phyloP scores from a whole-genome alignment of 805 yeast species.

The Pichia heedii region DNA sequence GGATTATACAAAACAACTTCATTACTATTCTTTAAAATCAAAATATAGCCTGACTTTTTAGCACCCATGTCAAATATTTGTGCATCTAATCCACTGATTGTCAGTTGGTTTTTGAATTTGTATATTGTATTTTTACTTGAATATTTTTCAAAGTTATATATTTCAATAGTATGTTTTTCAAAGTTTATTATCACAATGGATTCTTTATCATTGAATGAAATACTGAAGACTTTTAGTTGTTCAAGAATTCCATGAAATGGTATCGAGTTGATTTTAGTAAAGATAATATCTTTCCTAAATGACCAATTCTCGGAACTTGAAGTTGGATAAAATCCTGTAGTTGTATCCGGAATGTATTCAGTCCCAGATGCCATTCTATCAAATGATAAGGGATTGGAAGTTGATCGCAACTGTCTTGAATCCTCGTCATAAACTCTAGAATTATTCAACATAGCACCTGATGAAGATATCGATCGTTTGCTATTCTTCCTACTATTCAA shows the following conservation, averaged over 20 bases:
- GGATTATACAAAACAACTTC: conserved; percentile 44
- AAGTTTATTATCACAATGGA: conserved; percentile 48
- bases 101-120: conserved; percentile 16
- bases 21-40: conserved; percentile 30
- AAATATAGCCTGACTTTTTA: conserved; percentile 36
- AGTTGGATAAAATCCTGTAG: conserved; percentile 10
- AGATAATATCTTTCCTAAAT: conserved; percentile 58
- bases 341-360: conserved; percentile 23
- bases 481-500: conserved; percentile 19
- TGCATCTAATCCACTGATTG: conserved; percentile 29
- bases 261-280: conserved; percentile 48
- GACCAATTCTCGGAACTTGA: conserved; percentile 24
- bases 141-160: conserved; percentile 39
- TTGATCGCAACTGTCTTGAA: conserved; percentile 26
- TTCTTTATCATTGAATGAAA: conserved; percentile 47
- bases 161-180: conserved; percentile 33
- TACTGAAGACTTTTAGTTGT: conserved; percentile 28
- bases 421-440: conserved; percentile 33
- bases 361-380: conserved; percentile 39
- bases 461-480: conserved; percentile 19
- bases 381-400: conserved; percentile 33
- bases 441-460: conserved; percentile 21
- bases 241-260: conserved; percentile 24
- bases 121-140: conserved; percentile 21
- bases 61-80: conserved; percentile 26